Base-by-base conservation (phyloP, 441 rosid genomes). In the Kokia cookei region DNA sequence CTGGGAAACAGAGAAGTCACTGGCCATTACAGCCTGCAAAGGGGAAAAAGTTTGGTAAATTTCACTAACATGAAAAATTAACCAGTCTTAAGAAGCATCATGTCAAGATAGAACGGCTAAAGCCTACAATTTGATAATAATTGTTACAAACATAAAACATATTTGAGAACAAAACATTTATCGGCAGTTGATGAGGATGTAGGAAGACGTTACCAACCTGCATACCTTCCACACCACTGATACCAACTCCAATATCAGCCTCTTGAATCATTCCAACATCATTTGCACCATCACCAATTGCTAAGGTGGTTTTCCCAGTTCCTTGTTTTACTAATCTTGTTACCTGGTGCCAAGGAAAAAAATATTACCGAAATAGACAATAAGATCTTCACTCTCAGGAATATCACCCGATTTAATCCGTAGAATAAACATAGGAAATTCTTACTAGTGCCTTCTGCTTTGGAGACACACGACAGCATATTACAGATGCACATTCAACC, bases 211-310 rank as follows among this genome's bases (percentile, higher is more conserved):
- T 45, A 87, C 89, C 80, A 74, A 92, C 99, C 97, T 96, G 99
- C 99, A 96, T 96, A 65, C 99, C 99, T 84, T 96, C 99, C 73
- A 92, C 99, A 69, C 99, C 99, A 82, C 99, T 96, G 78, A 96
- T 96, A 78, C 99, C 99, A 51, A 96, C 93, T 77, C 99, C 99
- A 76, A 96, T 96, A 76, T 96, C 99, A 58, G 99, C 99, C 89
- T 96, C 99, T 85, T 96, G 99, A 84, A 96, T 96, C 99, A 96
- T 96, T 78, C 99, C 99, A 68, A 96, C 99, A 78, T 96, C 99
- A 83, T 96, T 96, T 69, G 99, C 99, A 78, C 99, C 99, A 77
- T 96, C 99, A 73, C 99, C 99, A 66, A 96, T 86, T 42, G 98
- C 99, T 82, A 96, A 83, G 65, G 99, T 96, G 43, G 97, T 94